phyloP scores from a whole-genome alignment of 352 stramenopile genomes.

The Phytophthora meadii region DNA sequence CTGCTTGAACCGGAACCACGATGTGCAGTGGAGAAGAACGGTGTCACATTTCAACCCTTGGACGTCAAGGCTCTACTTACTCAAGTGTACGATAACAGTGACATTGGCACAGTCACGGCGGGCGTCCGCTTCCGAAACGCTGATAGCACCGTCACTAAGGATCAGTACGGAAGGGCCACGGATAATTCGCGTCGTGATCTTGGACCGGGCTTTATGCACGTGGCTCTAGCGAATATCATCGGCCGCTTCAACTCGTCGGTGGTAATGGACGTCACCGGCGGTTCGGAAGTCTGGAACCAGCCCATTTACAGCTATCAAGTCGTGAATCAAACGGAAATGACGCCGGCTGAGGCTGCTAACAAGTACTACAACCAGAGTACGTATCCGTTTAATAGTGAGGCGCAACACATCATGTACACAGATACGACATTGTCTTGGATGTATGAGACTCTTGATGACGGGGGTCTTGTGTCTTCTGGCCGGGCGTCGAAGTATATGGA shows the following conservation, averaged over 20 bases:
- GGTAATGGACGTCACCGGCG: slow-evolving; percentile 38
- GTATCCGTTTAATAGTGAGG: slow-evolving; percentile 46
- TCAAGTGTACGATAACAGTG: neutral
- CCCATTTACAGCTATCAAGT: slow-evolving; percentile 45
- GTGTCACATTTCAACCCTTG: neutral
- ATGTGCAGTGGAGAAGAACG: slow-evolving; percentile 5
- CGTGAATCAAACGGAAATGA: slow-evolving; percentile 21
- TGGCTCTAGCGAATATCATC: neutral
- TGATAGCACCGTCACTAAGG: slow-evolving; percentile 1
- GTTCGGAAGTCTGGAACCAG: slow-evolving; percentile 50
- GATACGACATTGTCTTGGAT: slow-evolving; percentile 37
- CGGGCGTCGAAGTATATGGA: neutral
- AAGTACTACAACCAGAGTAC: slow-evolving; percentile 26
- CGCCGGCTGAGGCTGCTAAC: slow-evolving; percentile 21
- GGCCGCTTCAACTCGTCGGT: slow-evolving; percentile 16
- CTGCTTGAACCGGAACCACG: slow-evolving; percentile 38
- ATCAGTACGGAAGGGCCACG: slow-evolving; percentile 41
- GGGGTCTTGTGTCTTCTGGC: slow-evolving; percentile 23
- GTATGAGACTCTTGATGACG: slow-evolving; percentile 25
- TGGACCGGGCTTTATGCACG: neutral
- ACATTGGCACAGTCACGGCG: neutral
- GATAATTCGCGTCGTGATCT: neutral
- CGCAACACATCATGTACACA: slow-evolving; percentile 38
- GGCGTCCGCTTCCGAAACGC: neutral
- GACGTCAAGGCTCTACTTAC: neutral